These are phyloP conservation scores for Ampelocalamus luodianensis DNA, from an alignment of 176 grass and related monocot species.

Conservation along the genomic window DNA sequence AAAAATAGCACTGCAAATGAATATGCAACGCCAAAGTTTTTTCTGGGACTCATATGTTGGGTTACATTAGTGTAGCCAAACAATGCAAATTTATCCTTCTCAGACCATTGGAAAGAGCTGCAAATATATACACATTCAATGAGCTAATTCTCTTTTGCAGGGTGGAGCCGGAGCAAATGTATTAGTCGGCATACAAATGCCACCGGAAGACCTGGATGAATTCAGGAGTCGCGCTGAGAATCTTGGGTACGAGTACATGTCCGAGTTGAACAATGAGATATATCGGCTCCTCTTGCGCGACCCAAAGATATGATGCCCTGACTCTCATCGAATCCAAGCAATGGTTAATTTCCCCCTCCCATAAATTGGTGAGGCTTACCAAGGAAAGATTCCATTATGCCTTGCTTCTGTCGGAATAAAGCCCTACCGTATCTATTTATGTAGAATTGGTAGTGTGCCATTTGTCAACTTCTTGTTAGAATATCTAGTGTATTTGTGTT, in stretches of 20 bases:
- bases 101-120: background rate
- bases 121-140: background rate
- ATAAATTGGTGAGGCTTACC: constrained; percentile 20
- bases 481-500: constrained; percentile 22
- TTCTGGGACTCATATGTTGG: background rate
- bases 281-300: constrained; percentile 75
- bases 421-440: background rate
- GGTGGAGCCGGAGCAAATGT: constrained; percentile 87
- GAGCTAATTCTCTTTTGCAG: constrained; percentile 49
- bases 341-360: background rate
- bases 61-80: background rate
- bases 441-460: constrained; percentile 24
- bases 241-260: constrained; percentile 87
- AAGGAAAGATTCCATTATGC: background rate
- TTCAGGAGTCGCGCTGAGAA: constrained; percentile 55
- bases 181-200: constrained; percentile 90
- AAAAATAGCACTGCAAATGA: background rate
- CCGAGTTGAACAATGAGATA: constrained; percentile 74
- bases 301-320: constrained; percentile 24
- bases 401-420: constrained; percentile 43
- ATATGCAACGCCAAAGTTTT: background rate
- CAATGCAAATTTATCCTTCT: background rate
- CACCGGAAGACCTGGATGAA: constrained; percentile 64
- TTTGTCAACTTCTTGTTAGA: constrained; percentile 25
- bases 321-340: constrained; percentile 1